Percentiles rank a stretch among this genome's conserved stretches.
These are phyloP conservation scores for Didymella lethalis DNA, from an alignment of 2,329 filamentous ascomycete genomes.

Conservation along the genomic window DNA sequence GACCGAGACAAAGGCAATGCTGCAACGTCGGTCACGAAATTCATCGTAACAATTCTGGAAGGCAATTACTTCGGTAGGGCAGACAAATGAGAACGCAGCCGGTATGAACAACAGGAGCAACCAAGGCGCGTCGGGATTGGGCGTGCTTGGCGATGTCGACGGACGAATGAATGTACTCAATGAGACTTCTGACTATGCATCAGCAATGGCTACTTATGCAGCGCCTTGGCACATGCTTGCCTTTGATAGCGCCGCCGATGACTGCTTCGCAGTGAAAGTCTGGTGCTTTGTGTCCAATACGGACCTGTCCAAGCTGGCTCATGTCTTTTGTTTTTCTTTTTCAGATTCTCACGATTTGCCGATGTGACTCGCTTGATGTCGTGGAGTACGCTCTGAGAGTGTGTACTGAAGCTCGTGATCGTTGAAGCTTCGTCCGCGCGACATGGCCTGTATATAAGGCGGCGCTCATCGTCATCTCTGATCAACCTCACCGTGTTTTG, in stretches of 20 bases:
- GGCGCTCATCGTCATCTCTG: conserved; percentile 1
- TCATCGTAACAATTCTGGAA: conserved; percentile 42
- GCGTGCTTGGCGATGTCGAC: conserved; percentile 15
- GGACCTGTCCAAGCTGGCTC: conserved; percentile 33
- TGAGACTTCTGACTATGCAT: conserved; percentile 32
- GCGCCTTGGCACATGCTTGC: conserved; percentile 9
- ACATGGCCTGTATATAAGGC: conserved; percentile 7
- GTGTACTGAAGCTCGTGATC: background rate
- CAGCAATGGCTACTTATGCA: background rate
- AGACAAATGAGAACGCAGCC: conserved; percentile 44
- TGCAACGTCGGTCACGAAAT: conserved; percentile 38
- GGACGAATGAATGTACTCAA: conserved; percentile 34
- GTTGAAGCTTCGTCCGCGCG: conserved; percentile 1
- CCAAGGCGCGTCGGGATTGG: conserved; percentile 28
- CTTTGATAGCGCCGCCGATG: conserved; percentile 32
- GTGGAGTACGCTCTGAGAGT: background rate
- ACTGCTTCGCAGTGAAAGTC: conserved; percentile 42
- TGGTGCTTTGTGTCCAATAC: conserved; percentile 39
- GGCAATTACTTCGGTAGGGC: conserved; percentile 42
- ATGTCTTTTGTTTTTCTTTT: conserved; percentile 17
- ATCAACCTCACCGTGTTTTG: conserved; percentile 10
- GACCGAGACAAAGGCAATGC: conserved; percentile 40
- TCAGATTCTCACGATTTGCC: background rate
- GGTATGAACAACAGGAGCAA: conserved; percentile 45
- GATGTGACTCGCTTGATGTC: background rate